A percentile compares a stretch with the other conserved stretches of the same genome.
phyloP scores from a whole-genome alignment of 2,329 filamentous ascomycete species.

The Beauveria pseudobassiana region DNA sequence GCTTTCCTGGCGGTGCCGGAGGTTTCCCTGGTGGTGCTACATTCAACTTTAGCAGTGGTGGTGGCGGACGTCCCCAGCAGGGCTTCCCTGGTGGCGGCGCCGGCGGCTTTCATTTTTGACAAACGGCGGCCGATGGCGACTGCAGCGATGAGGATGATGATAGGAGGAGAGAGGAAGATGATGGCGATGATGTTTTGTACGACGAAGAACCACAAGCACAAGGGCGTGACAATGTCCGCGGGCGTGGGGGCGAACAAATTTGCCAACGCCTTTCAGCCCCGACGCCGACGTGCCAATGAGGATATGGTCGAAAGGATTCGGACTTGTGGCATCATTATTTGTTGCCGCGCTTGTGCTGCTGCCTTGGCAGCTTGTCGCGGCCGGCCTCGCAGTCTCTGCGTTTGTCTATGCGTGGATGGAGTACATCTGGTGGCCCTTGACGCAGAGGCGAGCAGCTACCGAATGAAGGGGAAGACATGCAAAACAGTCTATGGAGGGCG shows the following conservation, averaged over 20 bases:
- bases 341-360: constrained; percentile 41
- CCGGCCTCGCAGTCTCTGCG: constrained; percentile 28
- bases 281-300: constrained; percentile 27
- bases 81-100: constrained; percentile 48
- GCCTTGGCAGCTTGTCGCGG: constrained; percentile 32
- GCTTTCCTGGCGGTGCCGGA: constrained; percentile 36
- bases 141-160: constrained; percentile 16
- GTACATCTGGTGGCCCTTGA: constrained; percentile 4
- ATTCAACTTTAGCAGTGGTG: constrained; percentile 35
- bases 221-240: not conserved
- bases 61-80: constrained; percentile 34
- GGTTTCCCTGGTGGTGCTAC: constrained; percentile 43
- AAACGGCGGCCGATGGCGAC: constrained; percentile 36
- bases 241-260: not conserved
- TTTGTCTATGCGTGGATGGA: constrained; percentile 34
- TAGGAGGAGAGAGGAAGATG: constrained; percentile 16
- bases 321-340: constrained; percentile 33
- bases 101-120: constrained; percentile 39
- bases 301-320: constrained; percentile 34
- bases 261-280: not conserved
- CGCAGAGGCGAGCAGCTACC: not conserved
- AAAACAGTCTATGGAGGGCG: not conserved
- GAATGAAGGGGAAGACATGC: not conserved
- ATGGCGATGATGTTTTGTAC: constrained; percentile 26
- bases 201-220: constrained; percentile 20